Conservation (phyloP, 768 basidiomycete species). For the Lentinus brumalis region DNA sequence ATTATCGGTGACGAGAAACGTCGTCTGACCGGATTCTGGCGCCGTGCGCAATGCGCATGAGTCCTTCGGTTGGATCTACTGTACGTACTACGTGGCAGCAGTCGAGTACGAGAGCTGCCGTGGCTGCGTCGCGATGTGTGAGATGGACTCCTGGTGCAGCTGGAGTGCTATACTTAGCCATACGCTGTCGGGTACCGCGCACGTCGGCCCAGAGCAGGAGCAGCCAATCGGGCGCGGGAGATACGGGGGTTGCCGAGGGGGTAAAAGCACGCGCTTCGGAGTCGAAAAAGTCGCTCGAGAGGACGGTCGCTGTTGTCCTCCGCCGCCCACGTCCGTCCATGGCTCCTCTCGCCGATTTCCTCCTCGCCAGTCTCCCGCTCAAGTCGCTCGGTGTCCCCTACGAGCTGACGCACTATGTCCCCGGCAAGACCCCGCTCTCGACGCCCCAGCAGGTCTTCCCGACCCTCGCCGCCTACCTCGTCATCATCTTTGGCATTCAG, state of each 20-base stretch:
- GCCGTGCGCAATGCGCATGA: too few relatives aligned
- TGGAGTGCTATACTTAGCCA: too few relatives aligned
- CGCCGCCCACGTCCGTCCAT: constrained; percentile 42
- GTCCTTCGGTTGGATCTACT: too few relatives aligned
- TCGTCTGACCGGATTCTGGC: too few relatives aligned
- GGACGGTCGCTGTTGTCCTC: background rate
- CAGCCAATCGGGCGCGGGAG: background rate
- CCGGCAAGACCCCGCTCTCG: constrained; percentile 78
- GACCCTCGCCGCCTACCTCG: constrained; percentile 79
- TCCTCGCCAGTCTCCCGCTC: constrained; percentile 56
- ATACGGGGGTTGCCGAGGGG: constrained; percentile 16
- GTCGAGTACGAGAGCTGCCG: too few relatives aligned
- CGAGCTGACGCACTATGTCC: constrained; percentile 64
- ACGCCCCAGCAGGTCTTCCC: constrained; percentile 70
- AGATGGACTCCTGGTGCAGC: too few relatives aligned
- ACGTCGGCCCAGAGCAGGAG: background rate
- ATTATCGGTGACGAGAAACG: too few relatives aligned
- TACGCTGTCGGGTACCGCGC: too few relatives aligned
- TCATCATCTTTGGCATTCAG: constrained; percentile 82
- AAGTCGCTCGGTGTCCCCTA: constrained; percentile 50
- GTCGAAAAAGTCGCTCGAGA: constrained; percentile 21
- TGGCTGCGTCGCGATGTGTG: too few relatives aligned
- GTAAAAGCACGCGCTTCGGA: constrained; percentile 29
- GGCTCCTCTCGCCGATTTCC: constrained; percentile 74
- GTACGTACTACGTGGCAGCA: too few relatives aligned